Percentiles rank a stretch among this genome's conserved stretches.
These are phyloP conservation scores for Kalmusia sp. DNA, from an alignment of 2,329 filamentous ascomycete genomes.

Conservation along the genomic window DNA sequence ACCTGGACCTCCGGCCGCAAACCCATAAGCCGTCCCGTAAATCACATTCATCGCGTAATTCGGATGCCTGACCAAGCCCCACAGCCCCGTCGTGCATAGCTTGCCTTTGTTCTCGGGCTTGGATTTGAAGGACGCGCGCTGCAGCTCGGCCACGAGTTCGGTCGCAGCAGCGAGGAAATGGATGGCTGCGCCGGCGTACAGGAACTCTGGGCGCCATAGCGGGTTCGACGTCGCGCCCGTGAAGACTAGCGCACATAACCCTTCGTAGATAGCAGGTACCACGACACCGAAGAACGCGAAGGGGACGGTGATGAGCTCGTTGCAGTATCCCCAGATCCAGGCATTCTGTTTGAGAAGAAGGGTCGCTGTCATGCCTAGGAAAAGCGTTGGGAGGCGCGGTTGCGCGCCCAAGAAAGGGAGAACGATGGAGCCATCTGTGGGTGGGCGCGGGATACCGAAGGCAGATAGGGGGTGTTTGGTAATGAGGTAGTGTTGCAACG, in stretches of 20 bases:
- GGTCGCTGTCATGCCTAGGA: constrained; percentile 3
- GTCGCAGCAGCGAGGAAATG: neutral
- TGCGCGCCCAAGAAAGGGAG: neutral
- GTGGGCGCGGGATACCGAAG: constrained; percentile 2
- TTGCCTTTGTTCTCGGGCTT: neutral
- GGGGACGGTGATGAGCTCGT: neutral
- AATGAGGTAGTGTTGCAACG: constrained; percentile 2
- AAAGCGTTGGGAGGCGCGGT: constrained; percentile 1
- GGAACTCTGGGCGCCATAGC: neutral
- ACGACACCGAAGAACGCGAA: constrained; percentile 6
- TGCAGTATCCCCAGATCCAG: constrained; percentile 8
- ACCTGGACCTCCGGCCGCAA: constrained; percentile 6
- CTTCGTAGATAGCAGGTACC: neutral
- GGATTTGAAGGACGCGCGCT: neutral
- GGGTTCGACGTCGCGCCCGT: neutral
- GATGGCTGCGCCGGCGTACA: constrained; percentile 1
- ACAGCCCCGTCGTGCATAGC: constrained; percentile 1
- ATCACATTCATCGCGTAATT: constrained; percentile 10
- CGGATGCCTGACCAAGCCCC: constrained; percentile 3
- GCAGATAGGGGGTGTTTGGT: neutral
- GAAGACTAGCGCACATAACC: neutral
- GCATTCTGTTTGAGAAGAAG: constrained; percentile 4
- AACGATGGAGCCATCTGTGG: neutral
- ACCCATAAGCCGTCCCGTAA: constrained; percentile 6
- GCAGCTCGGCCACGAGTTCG: neutral